These are phyloP conservation scores for Syncephalastrum racemosum DNA, from an alignment of 371 early-diverging fungal genomes.

Conservation along the genomic window DNA sequence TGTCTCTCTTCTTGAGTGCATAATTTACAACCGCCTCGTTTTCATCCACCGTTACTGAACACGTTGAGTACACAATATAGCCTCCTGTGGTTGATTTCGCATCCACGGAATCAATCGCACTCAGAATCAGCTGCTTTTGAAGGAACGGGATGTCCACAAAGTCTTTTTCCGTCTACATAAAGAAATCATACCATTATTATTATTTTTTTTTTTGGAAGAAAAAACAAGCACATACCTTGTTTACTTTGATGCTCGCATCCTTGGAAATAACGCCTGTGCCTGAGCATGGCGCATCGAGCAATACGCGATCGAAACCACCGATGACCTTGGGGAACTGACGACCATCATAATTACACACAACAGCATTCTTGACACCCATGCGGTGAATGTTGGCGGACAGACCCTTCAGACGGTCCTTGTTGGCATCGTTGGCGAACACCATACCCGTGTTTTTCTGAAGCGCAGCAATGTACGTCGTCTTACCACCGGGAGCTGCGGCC, in stretches of 20 bases:
- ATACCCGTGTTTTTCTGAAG: constrained; percentile 98
- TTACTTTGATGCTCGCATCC: constrained; percentile 95
- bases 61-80: constrained; percentile 98
- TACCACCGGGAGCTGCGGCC: constrained; percentile 99
- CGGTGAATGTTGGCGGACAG: constrained; percentile 96
- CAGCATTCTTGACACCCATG: constrained; percentile 91
- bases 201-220: not conserved
- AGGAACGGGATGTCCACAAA: constrained; percentile 88
- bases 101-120: constrained; percentile 98
- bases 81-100: constrained; percentile 93
- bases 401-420: constrained; percentile 89
- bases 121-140: constrained; percentile 95
- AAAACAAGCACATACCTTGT: constrained; percentile 57
- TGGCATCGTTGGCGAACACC: constrained; percentile 98
- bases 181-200: constrained; percentile 6
- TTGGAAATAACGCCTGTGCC: constrained; percentile 99
- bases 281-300: constrained; percentile 99
- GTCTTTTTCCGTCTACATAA: constrained; percentile 70
- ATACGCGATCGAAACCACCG: constrained; percentile 97
- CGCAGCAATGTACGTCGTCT: constrained; percentile 95
- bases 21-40: constrained; percentile 99
- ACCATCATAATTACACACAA: constrained; percentile 98
- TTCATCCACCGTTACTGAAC: constrained; percentile 98
- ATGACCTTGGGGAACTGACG: constrained; percentile 92
- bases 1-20: constrained; percentile 91